Evolutionary conservation across 257 asterid species (phyloP).

Genomic region (Solanum lignicaule): DNA sequence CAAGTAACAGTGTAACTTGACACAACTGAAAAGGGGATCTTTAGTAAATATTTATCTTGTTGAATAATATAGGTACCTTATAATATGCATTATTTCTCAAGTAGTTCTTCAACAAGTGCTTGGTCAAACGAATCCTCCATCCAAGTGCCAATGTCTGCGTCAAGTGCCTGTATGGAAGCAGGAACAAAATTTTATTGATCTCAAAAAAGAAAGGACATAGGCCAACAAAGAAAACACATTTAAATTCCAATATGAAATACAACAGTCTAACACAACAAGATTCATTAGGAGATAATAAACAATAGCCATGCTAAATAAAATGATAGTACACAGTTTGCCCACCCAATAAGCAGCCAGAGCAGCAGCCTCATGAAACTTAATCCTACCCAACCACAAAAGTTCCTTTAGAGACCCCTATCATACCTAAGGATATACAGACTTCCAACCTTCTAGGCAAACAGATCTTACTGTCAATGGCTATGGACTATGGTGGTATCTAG

Average conservation of each 20-base stretch:
- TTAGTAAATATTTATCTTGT: neutral
- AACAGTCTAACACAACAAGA: neutral
- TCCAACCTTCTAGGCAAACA: neutral
- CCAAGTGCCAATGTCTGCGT: slow-evolving; percentile 91
- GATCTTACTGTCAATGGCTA: neutral
- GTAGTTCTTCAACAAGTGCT: slow-evolving; percentile 73
- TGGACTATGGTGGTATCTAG: neutral
- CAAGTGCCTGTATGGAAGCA: slow-evolving; percentile 49
- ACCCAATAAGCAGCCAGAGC: neutral
- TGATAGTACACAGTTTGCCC: neutral
- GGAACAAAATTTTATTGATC: neutral
- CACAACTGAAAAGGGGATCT: neutral
- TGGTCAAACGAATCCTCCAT: slow-evolving; percentile 96
- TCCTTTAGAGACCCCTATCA: neutral
- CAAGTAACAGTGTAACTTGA: neutral
- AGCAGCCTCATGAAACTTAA: neutral
- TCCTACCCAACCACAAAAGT: neutral
- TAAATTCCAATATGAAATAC: neutral
- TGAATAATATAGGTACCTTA: slow-evolving; percentile 40
- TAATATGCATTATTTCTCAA: slow-evolving; percentile 83
- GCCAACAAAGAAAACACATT: neutral
- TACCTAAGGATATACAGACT: neutral
- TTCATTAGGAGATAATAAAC: neutral
- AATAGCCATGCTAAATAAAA: neutral
- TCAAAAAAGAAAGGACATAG: neutral